Evolutionary conservation across 768 basidiomycete genomes (phyloP), one percentile per base, ranked within the genome.

Genomic region (Trametes sanguinea): DNA sequence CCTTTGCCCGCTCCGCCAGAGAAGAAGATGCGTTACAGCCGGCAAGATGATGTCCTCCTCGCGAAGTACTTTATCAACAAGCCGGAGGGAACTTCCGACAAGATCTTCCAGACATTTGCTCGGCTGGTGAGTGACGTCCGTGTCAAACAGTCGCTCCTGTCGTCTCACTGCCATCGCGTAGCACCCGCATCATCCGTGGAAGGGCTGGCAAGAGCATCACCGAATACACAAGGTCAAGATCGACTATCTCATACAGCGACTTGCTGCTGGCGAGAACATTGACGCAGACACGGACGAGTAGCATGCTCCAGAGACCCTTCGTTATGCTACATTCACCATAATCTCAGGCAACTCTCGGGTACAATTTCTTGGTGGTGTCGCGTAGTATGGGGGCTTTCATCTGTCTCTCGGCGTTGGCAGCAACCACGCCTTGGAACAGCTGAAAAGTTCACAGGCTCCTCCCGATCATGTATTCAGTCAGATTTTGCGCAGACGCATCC

Each of bases 191-290:
- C 92, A 94, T 76, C 92, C 92, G 2, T 94, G 92, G 92, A 94
- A 94, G 72, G 92, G 92, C 13, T 94, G 92, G 92, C 92, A 94
- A 73, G 92, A 94, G 68, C 92, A 94, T 71, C 88, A 93, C 71
- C 84, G 92, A 45, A 92, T 93, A 68, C 92, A 94, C 72, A 94
- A 93, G 70, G 80, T 85, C 11, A 92, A 90, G 70, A 92, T 94
- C 63, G 92, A 93, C 68, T 86, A 92, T 74, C 81, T 90, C 43
- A 88, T 91, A 45, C 77, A 85, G 61, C 79, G 81, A 65, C 71
- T 94, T 17, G 69, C 70, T 10, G 78, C 79, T 33, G 90, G 90
- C 11, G 85, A 89, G 70, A 78, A 72, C 44, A 76, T 83, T 39
- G 81, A 82, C 40, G 74, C 68, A 6, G 65, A 60, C 29, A 43